These are phyloP conservation scores for Aspergillus campestris DNA, from an alignment of 495 filamentous ascomycete genomes.

Conservation along the genomic window DNA sequence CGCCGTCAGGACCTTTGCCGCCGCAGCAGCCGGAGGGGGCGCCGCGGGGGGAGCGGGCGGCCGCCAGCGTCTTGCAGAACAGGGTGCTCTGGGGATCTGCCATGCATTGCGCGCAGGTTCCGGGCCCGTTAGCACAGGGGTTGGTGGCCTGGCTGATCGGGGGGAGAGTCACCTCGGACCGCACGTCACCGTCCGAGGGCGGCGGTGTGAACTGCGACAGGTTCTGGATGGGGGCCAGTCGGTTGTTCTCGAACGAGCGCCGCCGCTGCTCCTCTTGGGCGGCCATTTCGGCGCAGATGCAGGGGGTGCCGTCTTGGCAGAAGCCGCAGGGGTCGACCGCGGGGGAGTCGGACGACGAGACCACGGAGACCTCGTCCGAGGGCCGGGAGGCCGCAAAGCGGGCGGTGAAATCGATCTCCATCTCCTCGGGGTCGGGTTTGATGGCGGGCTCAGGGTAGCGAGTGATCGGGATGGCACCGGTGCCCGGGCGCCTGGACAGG, in stretches of 20 bases:
- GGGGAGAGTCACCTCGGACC: constrained; percentile 34
- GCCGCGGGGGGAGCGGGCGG: constrained; percentile 44
- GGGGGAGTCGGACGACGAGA: constrained; percentile 23
- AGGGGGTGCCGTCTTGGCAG: constrained; percentile 75
- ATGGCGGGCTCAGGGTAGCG: constrained; percentile 25
- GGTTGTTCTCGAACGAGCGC: constrained; percentile 33
- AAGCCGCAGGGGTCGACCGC: constrained; percentile 72
- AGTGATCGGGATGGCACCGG: too few relatives aligned
- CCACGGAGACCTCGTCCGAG: constrained; percentile 21
- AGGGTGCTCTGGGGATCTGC: constrained; percentile 70
- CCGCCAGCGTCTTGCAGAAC: constrained; percentile 80
- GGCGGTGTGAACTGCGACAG: constrained; percentile 59
- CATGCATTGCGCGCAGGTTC: constrained; percentile 72
- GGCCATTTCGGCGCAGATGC: constrained; percentile 71
- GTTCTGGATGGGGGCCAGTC: constrained; percentile 40
- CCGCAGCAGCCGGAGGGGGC: constrained; percentile 44
- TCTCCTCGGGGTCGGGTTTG: constrained; percentile 49
- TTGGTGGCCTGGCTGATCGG: constrained; percentile 38
- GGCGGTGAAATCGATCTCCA: constrained; percentile 68
- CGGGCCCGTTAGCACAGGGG: constrained; percentile 62
- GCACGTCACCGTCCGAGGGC: constrained; percentile 57
- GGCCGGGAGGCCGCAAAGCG: constrained; percentile 46
- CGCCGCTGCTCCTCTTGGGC: constrained; percentile 35
- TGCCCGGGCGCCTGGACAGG: constrained; percentile 20
- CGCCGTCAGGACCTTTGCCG: constrained; percentile 40